A percentile compares a stretch with the other conserved stretches of the same genome.
Conservation (phyloP, 2,329 filamentous ascomycete species). For the Thermomyces lanuginosus region DNA sequence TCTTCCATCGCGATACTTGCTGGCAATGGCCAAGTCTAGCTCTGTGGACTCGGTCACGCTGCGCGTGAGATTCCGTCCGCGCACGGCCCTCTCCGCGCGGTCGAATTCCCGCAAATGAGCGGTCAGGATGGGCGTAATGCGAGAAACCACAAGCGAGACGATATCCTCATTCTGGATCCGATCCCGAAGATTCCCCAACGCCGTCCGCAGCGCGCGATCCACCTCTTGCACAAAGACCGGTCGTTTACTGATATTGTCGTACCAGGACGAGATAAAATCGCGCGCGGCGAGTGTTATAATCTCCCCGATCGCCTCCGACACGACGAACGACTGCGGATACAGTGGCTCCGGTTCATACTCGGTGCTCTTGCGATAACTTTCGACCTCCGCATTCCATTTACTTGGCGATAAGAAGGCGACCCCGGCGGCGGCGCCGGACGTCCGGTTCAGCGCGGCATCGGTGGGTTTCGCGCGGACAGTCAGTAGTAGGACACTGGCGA, state of each 20-base stretch:
- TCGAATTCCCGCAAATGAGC: conserved; percentile 80
- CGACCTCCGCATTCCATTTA: conserved; percentile 55
- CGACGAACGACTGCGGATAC: conserved; percentile 56
- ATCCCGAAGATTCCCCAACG: conserved; percentile 54
- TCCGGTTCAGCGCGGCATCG: conserved; percentile 27
- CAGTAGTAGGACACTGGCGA: conserved; percentile 44
- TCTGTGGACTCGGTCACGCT: conserved; percentile 93
- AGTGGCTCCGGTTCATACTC: conserved; percentile 53
- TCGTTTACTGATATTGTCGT: conserved; percentile 65
- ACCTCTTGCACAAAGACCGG: conserved; percentile 72
- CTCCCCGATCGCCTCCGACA: conserved; percentile 66
- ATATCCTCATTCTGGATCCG: conserved; percentile 61
- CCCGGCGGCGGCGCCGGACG: conserved; percentile 24
- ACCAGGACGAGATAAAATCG: conserved; percentile 84
- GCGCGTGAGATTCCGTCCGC: conserved; percentile 73
- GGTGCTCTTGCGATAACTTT: conserved; percentile 47
- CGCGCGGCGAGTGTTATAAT: conserved; percentile 60
- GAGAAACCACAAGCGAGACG: conserved; percentile 65
- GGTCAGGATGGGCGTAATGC: conserved; percentile 75
- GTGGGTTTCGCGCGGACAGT: conserved; percentile 29
- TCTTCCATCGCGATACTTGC: conserved; percentile 75
- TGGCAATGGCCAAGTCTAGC: conserved; percentile 86
- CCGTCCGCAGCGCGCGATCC: conserved; percentile 60
- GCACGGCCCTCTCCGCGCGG: conserved; percentile 70
- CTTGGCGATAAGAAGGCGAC: conserved; percentile 45